Evolutionary conservation across 2,329 filamentous ascomycete genomes (phyloP), one percentile per base, ranked within the genome.

Genomic region (Plectosphaerella sp.): DNA sequence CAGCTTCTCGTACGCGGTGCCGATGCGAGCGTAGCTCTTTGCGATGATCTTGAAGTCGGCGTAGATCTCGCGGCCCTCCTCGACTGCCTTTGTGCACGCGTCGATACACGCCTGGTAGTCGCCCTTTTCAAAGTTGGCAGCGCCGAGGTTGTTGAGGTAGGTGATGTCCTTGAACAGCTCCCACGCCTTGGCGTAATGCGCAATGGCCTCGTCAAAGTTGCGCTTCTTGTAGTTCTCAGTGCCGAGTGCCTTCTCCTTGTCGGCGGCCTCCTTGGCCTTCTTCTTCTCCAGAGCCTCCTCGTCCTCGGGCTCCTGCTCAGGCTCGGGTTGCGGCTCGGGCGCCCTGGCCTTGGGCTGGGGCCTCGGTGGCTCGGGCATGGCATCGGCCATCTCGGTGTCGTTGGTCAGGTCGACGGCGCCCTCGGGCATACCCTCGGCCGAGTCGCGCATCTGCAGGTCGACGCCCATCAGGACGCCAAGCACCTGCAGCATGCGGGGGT

Each of bases 171-270:
- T 94, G 82, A 90, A 80, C 39, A 89, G 72, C 54, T 96, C 92
- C 94, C 94, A 99, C 0, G 94, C 94, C 70, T 96, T 95, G 68
- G 72, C 82, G 78, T 99, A 99, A 76, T 99, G 91, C 66, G 86
- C 84, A 63, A 99, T 97, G 48, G 94, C 94, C 65, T 88, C 85
- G 63, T 97, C 94, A 61, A 99, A 97, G 67, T 97, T 86, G 61
- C 91, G 87, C 83, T 97, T 97, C 86, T 99, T 99, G 81, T 99
- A 99, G 70, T 87, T 87, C 62, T 94, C 91, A 14, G 93, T 99
- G 53, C 94, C 94, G 52, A 95, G 78, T 28, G 87, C 89, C 83
- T 99, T 99, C 74, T 97, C 89, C 68, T 91, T 89, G 62, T 99
- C 94, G 45, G 92, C 94, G 57, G 88, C 90, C 64, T 87, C 89